Evolutionary conservation across 768 basidiomycete species (phyloP).

Genomic region (Termitomyces sp.): DNA sequence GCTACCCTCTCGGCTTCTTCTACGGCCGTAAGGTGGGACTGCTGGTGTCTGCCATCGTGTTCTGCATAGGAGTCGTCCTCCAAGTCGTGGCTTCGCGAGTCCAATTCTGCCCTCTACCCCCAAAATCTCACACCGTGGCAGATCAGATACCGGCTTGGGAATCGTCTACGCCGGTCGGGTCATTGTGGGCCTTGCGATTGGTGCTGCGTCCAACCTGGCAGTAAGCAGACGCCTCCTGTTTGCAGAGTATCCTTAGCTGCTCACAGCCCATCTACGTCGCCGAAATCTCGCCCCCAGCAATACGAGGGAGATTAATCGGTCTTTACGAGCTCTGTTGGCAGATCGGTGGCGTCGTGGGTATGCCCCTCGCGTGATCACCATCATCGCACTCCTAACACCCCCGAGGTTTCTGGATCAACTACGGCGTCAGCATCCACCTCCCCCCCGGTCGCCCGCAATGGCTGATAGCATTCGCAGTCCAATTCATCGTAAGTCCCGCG

Average conservation of each 20-base stretch:
- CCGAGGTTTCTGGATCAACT: slow-evolving; percentile 31
- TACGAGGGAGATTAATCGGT: slow-evolving; percentile 43
- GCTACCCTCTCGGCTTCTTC: slow-evolving; percentile 32
- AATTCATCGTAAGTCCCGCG: slow-evolving; percentile 24
- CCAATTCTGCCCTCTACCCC: background rate
- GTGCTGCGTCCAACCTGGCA: slow-evolving; percentile 29
- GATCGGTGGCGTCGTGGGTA: slow-evolving; percentile 37
- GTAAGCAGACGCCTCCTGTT: slow-evolving; percentile 12
- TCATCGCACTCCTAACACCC: background rate
- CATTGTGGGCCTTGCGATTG: slow-evolving; percentile 36
- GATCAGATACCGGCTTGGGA: slow-evolving; percentile 26
- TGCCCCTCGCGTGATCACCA: slow-evolving; percentile 5
- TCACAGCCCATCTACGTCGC: slow-evolving; percentile 35
- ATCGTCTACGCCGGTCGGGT: slow-evolving; percentile 38
- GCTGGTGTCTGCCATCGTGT: slow-evolving; percentile 26
- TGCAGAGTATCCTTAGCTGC: background rate
- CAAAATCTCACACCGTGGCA: slow-evolving; percentile 4
- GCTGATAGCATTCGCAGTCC: slow-evolving; percentile 33
- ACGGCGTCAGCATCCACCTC: slow-evolving; percentile 27
- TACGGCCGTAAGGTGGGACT: slow-evolving; percentile 31
- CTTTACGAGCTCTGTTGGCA: slow-evolving; percentile 46
- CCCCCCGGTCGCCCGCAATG: slow-evolving; percentile 25
- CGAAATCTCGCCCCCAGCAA: slow-evolving; percentile 38
- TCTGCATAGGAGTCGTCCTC: slow-evolving; percentile 33
- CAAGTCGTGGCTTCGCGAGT: slow-evolving; percentile 27